phyloP scores from a whole-genome alignment of 306 rosid genomes.

The Begonia masoniana region DNA sequence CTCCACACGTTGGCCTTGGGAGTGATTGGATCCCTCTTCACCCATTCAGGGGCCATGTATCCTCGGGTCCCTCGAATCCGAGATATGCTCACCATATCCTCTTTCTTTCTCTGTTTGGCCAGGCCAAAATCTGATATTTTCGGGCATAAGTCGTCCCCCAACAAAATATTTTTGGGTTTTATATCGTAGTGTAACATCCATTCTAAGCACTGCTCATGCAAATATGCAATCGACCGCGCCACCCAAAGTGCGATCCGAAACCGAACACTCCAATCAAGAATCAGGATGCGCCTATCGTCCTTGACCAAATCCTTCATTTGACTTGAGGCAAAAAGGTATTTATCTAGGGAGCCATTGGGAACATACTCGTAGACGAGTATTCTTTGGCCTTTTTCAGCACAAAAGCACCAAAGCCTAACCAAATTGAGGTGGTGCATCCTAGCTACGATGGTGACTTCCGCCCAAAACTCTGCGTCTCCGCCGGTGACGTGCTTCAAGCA shows the following conservation, averaged over 20 bases:
- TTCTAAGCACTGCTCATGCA: conserved; percentile 87
- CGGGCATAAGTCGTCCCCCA: conserved; percentile 76
- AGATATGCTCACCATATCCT: conserved; percentile 71
- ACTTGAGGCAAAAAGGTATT: conserved; percentile 27
- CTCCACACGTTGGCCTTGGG: conserved; percentile 84
- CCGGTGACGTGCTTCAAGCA: conserved; percentile 60
- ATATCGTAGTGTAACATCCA: conserved; percentile 93
- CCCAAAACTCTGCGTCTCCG: conserved; percentile 82
- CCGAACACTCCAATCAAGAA: conserved; percentile 61
- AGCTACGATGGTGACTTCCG: conserved; percentile 77
- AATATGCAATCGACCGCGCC: conserved; percentile 72
- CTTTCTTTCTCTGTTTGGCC: conserved; percentile 61
- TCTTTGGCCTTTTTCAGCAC: conserved; percentile 79
- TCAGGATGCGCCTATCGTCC: conserved; percentile 7
- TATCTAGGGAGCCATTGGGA: conserved; percentile 69
- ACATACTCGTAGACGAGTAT: conserved; percentile 69
- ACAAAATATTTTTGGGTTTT: conserved; percentile 71
- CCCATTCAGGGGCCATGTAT: conserved; percentile 92
- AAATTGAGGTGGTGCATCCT: conserved; percentile 93
- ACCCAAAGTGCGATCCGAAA: conserved; percentile 72
- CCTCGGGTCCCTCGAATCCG: conserved; percentile 79
- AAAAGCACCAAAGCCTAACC: conserved; percentile 86
- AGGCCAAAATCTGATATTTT: conserved; percentile 87
- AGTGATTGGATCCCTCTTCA: conserved; percentile 53
- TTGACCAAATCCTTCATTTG: neutral